Evolutionary conservation across 148 eudicot genomes (phyloP), one percentile per base, ranked within the genome.

Genomic region (Nepenthes mirabilis): DNA sequence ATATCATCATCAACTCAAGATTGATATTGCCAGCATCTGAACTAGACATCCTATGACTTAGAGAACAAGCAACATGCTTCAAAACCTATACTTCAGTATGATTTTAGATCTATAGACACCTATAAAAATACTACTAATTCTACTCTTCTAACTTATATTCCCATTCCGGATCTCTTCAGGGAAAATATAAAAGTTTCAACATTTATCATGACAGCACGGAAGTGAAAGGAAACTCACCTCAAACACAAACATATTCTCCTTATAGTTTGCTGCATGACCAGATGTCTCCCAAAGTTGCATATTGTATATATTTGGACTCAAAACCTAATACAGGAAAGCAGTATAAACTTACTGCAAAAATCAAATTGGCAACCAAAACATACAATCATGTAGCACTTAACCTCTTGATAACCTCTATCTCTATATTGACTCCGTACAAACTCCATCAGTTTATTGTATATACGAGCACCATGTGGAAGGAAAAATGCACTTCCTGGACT

Each of bases 261-360:
- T 86, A 66, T 94, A 94, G 59, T 94, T 89, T 60, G 91, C 97
- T 58, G 99, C 95, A 74, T 94, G 99, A 37, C 99, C 99, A 57
- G 99, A 94, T 37, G 91, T 84, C 68, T 89, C 95, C 99, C 99
- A 94, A 23, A 94, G 89, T 68, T 89, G 83, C 99, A 94, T 94
- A 64, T 94, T 94, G 70, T 77, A 94, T 64, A 93, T 84, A 74
- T 93, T 93, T 49, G 98, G 98, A 60, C 80, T 79, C 64, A 86
- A 70, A 67, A 94, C 99, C 99, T 93, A 72, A 23, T 60, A 74
- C 52, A 52, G 33, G 47, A 57, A 47, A 64, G 23, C 40, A 59
- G 52, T 62, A 57, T 59, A 45, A 47, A 32, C 13, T 12, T 34
- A 64, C 9, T 52, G 23, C 40, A 33, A 33, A 34, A 6, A 33